Evolutionary conservation across 495 filamentous ascomycete genomes (phyloP).

Genomic region (Talaromyces borbonicus): DNA sequence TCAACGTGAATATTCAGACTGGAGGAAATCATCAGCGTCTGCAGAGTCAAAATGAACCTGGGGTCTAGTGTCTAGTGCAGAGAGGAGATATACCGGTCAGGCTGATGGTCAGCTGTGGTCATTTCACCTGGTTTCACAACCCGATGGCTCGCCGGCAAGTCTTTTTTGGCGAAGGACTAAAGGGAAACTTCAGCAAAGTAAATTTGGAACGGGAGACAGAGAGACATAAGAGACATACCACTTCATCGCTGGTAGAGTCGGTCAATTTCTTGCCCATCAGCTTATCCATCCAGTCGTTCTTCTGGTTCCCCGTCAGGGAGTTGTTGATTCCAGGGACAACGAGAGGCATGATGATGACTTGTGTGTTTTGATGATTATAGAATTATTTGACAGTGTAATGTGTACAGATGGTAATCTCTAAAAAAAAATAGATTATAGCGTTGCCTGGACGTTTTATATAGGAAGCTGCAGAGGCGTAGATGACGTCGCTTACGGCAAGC

Average conservation of each 20-base stretch:
- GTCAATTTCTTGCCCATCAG: slow-evolving; percentile 65
- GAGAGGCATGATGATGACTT: slow-evolving; percentile 57
- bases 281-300: slow-evolving; percentile 61
- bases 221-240: slow-evolving; percentile 24
- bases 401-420: too few relatives aligned
- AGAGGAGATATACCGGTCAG: slow-evolving; percentile 40
- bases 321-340: slow-evolving; percentile 64
- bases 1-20: slow-evolving; percentile 66
- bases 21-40: slow-evolving; percentile 8
- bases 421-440: not conserved
- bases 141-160: slow-evolving; percentile 58
- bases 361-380: not conserved
- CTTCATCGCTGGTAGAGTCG: slow-evolving; percentile 34
- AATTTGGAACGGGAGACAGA: not conserved
- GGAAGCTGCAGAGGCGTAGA: too few relatives aligned
- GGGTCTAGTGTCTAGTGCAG: not conserved
- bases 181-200: slow-evolving; percentile 5
- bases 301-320: slow-evolving; percentile 36
- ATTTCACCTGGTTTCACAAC: slow-evolving; percentile 54
- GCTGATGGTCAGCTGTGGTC: slow-evolving; percentile 52
- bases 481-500: too few relatives aligned
- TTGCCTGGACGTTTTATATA: too few relatives aligned
- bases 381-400: not conserved
- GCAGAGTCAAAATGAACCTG: not conserved
- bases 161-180: slow-evolving; percentile 66